A percentile compares a stretch with the other conserved stretches of the same genome.
These are phyloP conservation scores for Epicoccum sorghinum DNA, from an alignment of 2,329 filamentous ascomycete genomes.

Conservation along the genomic window DNA sequence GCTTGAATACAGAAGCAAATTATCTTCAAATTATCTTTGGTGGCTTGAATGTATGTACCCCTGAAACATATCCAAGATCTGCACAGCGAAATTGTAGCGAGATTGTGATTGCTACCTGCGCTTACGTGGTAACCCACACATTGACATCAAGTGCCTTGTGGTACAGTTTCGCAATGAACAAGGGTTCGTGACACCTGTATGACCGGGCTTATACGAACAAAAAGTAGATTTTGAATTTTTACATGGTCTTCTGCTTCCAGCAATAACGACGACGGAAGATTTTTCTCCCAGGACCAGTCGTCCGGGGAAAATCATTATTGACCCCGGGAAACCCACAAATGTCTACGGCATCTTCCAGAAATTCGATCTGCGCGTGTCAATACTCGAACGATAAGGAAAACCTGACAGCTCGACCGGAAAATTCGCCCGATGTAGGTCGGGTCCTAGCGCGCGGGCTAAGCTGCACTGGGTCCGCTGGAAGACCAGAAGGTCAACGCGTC, in stretches of 20 bases:
- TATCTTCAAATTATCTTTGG: background rate
- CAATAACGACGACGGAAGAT: too few relatives aligned
- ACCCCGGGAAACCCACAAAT: background rate
- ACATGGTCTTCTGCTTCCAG: too few relatives aligned
- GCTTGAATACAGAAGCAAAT: constrained; percentile 8
- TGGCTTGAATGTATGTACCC: constrained; percentile 8
- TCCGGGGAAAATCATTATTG: background rate
- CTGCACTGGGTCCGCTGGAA: background rate
- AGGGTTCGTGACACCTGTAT: background rate
- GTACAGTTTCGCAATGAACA: constrained; percentile 6
- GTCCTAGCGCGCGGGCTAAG: background rate
- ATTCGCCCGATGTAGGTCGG: background rate
- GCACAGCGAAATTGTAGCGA: constrained; percentile 2
- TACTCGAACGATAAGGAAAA: constrained; percentile 1
- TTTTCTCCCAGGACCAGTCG: too few relatives aligned
- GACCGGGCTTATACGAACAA: too few relatives aligned
- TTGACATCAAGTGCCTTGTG: background rate
- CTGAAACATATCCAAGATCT: constrained; percentile 5
- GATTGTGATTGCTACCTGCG: constrained; percentile 1
- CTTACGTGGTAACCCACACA: background rate
- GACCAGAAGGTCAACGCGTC: constrained; percentile 7
- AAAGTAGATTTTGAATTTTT: too few relatives aligned
- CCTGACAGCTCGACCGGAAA: background rate
- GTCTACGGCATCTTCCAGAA: background rate
- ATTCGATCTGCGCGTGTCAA: constrained; percentile 5